Evolutionary conservation across 2,329 filamentous ascomycete species (phyloP).

Genomic region (Scedosporium minutisporum): DNA sequence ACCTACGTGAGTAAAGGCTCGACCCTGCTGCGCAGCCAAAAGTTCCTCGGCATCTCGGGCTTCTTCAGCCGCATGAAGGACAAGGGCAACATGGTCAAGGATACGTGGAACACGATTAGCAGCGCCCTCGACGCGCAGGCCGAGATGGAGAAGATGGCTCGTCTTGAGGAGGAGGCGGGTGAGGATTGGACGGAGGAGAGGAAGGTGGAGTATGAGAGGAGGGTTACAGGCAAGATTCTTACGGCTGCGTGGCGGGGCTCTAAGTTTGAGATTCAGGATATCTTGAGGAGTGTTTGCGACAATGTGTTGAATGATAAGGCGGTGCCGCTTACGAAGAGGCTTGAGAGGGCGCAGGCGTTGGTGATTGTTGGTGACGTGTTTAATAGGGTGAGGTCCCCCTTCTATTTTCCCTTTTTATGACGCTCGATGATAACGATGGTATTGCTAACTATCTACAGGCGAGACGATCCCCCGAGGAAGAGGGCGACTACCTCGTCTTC

Average conservation of each 20-base stretch:
- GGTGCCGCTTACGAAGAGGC: slow-evolving; percentile 70
- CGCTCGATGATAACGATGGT: too few relatives aligned
- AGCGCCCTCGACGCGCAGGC: slow-evolving; percentile 95
- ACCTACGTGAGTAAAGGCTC: slow-evolving; percentile 86
- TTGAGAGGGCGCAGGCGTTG: slow-evolving; percentile 85
- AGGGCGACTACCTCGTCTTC: slow-evolving; percentile 97
- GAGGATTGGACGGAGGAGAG: slow-evolving; percentile 98
- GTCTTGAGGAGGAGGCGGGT: slow-evolving; percentile 85
- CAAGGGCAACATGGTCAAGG: slow-evolving; percentile 93
- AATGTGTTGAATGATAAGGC: slow-evolving; percentile 70
- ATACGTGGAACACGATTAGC: slow-evolving; percentile 96
- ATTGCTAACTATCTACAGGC: slow-evolving; percentile 43
- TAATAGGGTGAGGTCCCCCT: slow-evolving; percentile 53
- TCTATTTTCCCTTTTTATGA: neutral
- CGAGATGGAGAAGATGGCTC: slow-evolving; percentile 98
- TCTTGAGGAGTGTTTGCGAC: slow-evolving; percentile 90
- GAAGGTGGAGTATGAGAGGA: slow-evolving; percentile 88
- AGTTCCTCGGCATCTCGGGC: slow-evolving; percentile 89
- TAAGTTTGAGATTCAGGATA: slow-evolving; percentile 97
- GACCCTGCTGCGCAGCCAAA: slow-evolving; percentile 84
- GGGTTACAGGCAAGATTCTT: slow-evolving; percentile 94
- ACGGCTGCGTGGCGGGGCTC: slow-evolving; percentile 92
- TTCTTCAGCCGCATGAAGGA: slow-evolving; percentile 93
- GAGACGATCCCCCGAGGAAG: slow-evolving; percentile 82
- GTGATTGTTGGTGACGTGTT: slow-evolving; percentile 85